phyloP scores from a whole-genome alignment of 1,284 basidiomycete species.

The Sphagnurus paluster region DNA sequence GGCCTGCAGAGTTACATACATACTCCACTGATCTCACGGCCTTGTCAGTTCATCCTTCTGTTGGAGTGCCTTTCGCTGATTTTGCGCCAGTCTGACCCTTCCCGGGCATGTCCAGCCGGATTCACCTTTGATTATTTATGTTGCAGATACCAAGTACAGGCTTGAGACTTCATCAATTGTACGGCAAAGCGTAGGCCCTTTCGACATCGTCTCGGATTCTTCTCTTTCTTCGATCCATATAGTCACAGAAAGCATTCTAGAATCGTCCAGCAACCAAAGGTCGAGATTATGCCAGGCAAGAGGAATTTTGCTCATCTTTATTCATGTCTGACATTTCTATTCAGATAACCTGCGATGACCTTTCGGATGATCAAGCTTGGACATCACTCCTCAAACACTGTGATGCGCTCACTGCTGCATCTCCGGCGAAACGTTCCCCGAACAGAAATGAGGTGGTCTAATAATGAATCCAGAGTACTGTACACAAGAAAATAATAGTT shows the following conservation, averaged over 20 bases:
- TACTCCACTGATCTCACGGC: constrained; percentile 42
- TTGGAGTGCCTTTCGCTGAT: neutral
- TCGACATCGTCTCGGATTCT: constrained; percentile 13
- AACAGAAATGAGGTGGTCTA: too few relatives aligned
- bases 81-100: constrained; percentile 32
- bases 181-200: constrained; percentile 43
- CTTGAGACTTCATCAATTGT: constrained; percentile 52
- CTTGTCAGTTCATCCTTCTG: constrained; percentile 40
- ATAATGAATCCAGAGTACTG: too few relatives aligned
- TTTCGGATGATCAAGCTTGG: constrained; percentile 46
- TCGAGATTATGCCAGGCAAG: constrained; percentile 56
- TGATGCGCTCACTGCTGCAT: constrained; percentile 32
- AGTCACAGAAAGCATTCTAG: constrained; percentile 46
- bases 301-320: constrained; percentile 1
- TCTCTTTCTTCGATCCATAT: constrained; percentile 23
- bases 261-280: constrained; percentile 58
- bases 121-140: constrained; percentile 49
- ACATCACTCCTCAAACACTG: constrained; percentile 51
- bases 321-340: constrained; percentile 5
- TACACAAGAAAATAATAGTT: constrained; percentile 2
- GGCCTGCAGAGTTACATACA: constrained; percentile 43
- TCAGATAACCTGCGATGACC: constrained; percentile 49
- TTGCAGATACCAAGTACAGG: constrained; percentile 45
- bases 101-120: constrained; percentile 41
- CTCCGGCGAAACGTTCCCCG: neutral